A percentile compares a stretch with the other conserved stretches of the same genome.
These are phyloP conservation scores for Clavispora phyllophila DNA, from an alignment of 805 yeast species.

Conservation along the genomic window DNA sequence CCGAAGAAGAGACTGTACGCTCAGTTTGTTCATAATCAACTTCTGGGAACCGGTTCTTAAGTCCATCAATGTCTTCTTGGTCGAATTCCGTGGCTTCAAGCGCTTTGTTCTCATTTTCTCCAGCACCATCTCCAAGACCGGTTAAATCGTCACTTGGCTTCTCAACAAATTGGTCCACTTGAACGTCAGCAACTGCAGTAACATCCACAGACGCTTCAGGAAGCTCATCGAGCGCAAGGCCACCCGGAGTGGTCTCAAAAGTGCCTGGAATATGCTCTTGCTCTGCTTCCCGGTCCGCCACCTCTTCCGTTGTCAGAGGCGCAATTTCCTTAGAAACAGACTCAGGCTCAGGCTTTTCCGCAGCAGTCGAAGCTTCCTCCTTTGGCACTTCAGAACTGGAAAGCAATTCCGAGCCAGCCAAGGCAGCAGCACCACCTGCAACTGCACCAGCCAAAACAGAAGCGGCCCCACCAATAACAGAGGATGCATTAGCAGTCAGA, in stretches of 20 bases:
- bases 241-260: neutral
- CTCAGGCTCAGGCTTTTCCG: neutral
- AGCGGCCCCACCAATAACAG: constrained; percentile 6
- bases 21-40: constrained; percentile 20
- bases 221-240: neutral
- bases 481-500: neutral
- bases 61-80: constrained; percentile 11
- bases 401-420: constrained; percentile 3
- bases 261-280: neutral
- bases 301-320: neutral
- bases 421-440: constrained; percentile 13
- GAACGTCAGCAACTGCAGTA: constrained; percentile 3
- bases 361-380: neutral
- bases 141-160: constrained; percentile 25
- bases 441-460: constrained; percentile 18
- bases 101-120: constrained; percentile 2
- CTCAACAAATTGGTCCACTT: constrained; percentile 25
- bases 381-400: neutral
- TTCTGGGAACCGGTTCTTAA: constrained; percentile 27
- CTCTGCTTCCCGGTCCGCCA: neutral
- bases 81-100: constrained; percentile 4
- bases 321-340: neutral
- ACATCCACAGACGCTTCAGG: neutral
- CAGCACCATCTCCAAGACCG: constrained; percentile 20
- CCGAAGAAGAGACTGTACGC: constrained; percentile 33